Percentiles rank a stretch among this genome's conserved stretches.
These are phyloP conservation scores for Phytophthora agathidicida DNA, from an alignment of 352 stramenopile species.

Conservation along the genomic window DNA sequence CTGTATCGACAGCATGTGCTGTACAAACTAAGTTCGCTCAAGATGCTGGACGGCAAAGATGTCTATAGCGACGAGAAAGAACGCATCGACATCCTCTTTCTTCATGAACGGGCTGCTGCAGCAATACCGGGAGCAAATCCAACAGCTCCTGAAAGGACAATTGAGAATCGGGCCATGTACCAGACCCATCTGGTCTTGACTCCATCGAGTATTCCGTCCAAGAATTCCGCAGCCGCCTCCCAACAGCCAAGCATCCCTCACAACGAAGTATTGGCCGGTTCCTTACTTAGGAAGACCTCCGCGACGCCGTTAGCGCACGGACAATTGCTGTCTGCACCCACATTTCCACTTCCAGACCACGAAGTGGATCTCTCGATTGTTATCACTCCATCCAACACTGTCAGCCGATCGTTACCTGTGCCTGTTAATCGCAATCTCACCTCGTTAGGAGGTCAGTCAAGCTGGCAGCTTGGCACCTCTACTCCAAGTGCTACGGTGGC, in stretches of 20 bases:
- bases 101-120: conserved; percentile 61
- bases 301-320: conserved; percentile 24
- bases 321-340: conserved; percentile 25
- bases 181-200: conserved; percentile 40
- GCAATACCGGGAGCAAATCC: conserved; percentile 19
- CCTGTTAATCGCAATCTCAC: conserved; percentile 20
- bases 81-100: conserved; percentile 68
- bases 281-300: conserved; percentile 50
- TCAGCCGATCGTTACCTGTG: conserved; percentile 44
- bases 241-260: conserved; percentile 34
- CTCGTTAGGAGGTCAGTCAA: conserved; percentile 19
- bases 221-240: conserved; percentile 14
- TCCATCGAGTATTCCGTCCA: conserved; percentile 54
- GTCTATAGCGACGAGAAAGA: conserved; percentile 81
- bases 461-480: conserved; percentile 25
- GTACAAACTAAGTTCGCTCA: conserved; percentile 59
- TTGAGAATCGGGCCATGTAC: conserved; percentile 24
- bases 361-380: conserved; percentile 45
- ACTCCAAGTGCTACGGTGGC: conserved; percentile 45
- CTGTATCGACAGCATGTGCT: conserved; percentile 78
- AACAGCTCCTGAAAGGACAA: conserved; percentile 19
- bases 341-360: conserved; percentile 51
- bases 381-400: conserved; percentile 55
- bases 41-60: conserved; percentile 70
- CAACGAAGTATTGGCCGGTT: conserved; percentile 49